Base-by-base conservation (phyloP, 2,329 filamentous ascomycete genomes). In the Bipolaris cookei region DNA sequence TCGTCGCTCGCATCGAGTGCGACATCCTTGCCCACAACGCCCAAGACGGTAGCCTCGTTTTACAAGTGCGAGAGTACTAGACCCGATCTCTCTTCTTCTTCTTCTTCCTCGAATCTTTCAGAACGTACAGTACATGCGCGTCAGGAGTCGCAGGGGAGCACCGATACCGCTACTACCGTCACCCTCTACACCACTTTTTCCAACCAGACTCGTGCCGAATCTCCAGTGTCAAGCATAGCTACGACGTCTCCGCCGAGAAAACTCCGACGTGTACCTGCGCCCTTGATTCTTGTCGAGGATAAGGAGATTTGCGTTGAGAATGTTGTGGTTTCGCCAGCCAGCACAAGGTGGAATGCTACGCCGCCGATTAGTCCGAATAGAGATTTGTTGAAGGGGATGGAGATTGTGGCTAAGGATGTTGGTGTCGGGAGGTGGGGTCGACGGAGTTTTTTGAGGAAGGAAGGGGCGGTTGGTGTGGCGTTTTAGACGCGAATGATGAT, bases 401-500 rank as follows among this genome's bases (percentile, higher is more conserved):
- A 76, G 52, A 68, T 74, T 48, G 54, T 56, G 11, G 67, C 64
- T 1, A 61, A 57, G 34, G 64, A 64, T 21, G 59, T 66, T 1
- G 62, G 66, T 6, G 35, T 57, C 14, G 23, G 23, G 13, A 25
- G 18, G 39, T 42, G 39, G 39, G 25, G 39, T n/a, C 39, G 39
- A 8, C 21, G 20, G 5, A 42, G 39, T 7, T 42, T 42, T n/a
- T 23, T 42, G 39, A 42, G 20, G 20, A 69, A 63, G 35, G 62
- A 66, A 1, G 53, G 52, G 6, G 68, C 67, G 0, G 74, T 75
- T 23, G 74, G 74, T 20, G 65, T 76, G n/a, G 74, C 74, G 1
- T 76, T 75, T 53, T 76, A 28, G 25, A 28, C 6, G 25, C 6
- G 1, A 1, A 6, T 25, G 23, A 6, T 28, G 25, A 2, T 28